A percentile compares a stretch with the other conserved stretches of the same genome.
Conservation (phyloP, 371 early-diverging fungal genomes). For the Haplosporangium sp. region DNA sequence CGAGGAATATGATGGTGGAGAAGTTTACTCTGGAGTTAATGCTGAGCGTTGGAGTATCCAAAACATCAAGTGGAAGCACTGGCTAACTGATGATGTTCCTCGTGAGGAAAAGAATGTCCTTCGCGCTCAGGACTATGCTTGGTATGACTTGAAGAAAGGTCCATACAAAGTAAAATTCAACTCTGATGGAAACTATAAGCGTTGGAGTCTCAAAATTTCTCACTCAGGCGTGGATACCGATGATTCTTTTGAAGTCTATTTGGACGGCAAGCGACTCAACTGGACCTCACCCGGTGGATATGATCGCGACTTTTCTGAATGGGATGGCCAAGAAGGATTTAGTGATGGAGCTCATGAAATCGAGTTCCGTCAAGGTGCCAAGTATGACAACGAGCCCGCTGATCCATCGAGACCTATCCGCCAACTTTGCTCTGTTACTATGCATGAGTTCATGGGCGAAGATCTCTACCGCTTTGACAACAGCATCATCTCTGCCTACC, state of each 20-base stretch:
- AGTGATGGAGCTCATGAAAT: slow-evolving; percentile 55
- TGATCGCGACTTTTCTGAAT: slow-evolving; percentile 64
- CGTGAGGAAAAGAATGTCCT: slow-evolving; percentile 59
- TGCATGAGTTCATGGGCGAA: slow-evolving; percentile 67
- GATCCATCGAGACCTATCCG: slow-evolving; percentile 57
- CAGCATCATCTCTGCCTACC: slow-evolving; percentile 61
- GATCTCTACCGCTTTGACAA: slow-evolving; percentile 57
- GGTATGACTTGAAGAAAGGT: slow-evolving; percentile 69
- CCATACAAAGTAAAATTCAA: slow-evolving; percentile 61
- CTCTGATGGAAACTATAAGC: slow-evolving; percentile 59
- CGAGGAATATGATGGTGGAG: slow-evolving; percentile 71
- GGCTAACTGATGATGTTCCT: slow-evolving; percentile 61
- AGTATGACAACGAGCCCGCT: slow-evolving; percentile 48
- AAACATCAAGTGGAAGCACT: slow-evolving; percentile 65
- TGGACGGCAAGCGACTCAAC: slow-evolving; percentile 60
- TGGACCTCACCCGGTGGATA: slow-evolving; percentile 63
- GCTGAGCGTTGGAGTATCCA: slow-evolving; percentile 58
- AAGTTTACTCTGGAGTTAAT: slow-evolving; percentile 70
- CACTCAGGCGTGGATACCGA: slow-evolving; percentile 64
- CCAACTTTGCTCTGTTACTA: slow-evolving; percentile 64
- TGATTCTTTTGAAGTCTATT: slow-evolving; percentile 50
- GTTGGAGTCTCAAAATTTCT: slow-evolving; percentile 63
- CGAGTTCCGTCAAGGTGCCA: slow-evolving; percentile 44
- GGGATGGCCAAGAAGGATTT: slow-evolving; percentile 54
- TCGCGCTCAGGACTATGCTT: slow-evolving; percentile 62